These are phyloP conservation scores for Sporormia fimetaria DNA, from an alignment of 495 filamentous ascomycete species.

Conservation along the genomic window DNA sequence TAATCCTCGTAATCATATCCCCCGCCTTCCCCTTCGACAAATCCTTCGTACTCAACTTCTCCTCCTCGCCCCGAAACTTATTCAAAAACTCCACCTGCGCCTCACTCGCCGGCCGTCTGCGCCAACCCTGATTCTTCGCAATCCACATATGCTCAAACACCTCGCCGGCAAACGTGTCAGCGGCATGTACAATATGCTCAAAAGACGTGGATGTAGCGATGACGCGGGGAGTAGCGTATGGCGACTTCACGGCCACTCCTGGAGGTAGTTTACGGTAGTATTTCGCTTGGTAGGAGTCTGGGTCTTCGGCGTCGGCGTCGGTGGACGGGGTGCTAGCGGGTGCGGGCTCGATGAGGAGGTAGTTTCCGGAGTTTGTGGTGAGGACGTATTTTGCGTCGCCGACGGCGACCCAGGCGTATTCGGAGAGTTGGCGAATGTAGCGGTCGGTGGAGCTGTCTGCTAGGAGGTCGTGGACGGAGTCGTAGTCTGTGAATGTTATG, in stretches of 20 bases:
- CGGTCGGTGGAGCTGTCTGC: slow-evolving; percentile 65
- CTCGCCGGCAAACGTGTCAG: slow-evolving; percentile 63
- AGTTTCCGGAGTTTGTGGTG: slow-evolving; percentile 42
- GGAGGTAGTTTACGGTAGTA: slow-evolving; percentile 25
- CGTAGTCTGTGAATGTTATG: slow-evolving; percentile 76
- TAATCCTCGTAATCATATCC: slow-evolving; percentile 90
- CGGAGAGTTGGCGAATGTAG: slow-evolving; percentile 66
- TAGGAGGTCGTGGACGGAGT: slow-evolving; percentile 76
- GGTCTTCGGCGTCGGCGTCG: neutral
- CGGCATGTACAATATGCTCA: slow-evolving; percentile 62
- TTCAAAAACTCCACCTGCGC: slow-evolving; percentile 66
- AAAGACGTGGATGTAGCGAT: slow-evolving; percentile 52
- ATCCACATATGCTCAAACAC: slow-evolving; percentile 53
- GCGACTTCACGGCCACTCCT: slow-evolving; percentile 33
- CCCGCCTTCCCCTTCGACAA: slow-evolving; percentile 71
- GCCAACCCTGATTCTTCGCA: slow-evolving; percentile 50
- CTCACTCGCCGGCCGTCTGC: slow-evolving; percentile 50
- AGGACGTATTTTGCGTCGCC: slow-evolving; percentile 54
- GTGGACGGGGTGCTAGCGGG: too few relatives aligned
- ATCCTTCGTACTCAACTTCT: slow-evolving; percentile 42
- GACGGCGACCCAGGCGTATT: slow-evolving; percentile 69
- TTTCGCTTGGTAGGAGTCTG: slow-evolving; percentile 17
- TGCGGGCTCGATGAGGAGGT: slow-evolving; percentile 52
- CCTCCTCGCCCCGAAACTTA: slow-evolving; percentile 43
- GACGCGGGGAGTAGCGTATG: slow-evolving; percentile 52